Base-by-base conservation (phyloP, 148 eudicot species). In the Silene uniflora region DNA sequence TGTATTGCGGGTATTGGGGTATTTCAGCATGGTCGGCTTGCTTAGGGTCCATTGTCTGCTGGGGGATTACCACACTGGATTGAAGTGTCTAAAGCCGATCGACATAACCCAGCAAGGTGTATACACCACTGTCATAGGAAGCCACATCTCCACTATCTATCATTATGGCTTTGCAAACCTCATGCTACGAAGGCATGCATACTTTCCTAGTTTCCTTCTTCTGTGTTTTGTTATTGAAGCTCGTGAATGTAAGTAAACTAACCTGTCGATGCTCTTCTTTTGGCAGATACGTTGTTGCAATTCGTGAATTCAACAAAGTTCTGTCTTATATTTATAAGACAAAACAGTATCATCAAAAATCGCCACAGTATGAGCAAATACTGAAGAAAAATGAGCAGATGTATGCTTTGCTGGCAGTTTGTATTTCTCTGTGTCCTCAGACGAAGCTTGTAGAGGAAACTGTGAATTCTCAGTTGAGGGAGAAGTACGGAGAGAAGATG, bases 111-210 rank as follows among this genome's bases (percentile, higher is more conserved):
- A 95, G 79, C 97, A 87, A 86, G 99, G 99, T 39, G 98, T 95
- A 44, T 95, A 87, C 86, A 89, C 91, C 13, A 91, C 88, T 80
- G 98, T 95, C 65, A 95, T 95, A 56, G 99, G 99, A 67, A 89
- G 99, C 89, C 96, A 95, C 84, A 95, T 95, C 69, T 52, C 96
- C 32, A 92, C 97, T 63, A 92, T 95, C 47, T 92, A 95, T 87
- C 99, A 95, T 76, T 92, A 91, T 83, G 99, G 99, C 69, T 95
- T 95, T 77, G 99, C 99, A 58, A 95, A 89, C 86, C 97, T 95
- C 77, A 95, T 95, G 98, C 39, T 95, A 77, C 83, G 97, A 71
- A 95, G 99, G 99, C 92, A 83, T 73, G 84, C 46, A 10, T 61
- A 62, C 52, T 24, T 49, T 66, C 21, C 59, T 61, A 62, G 42